Evolutionary conservation across 225 moss, liverwort and hornwort species (phyloP), one percentile per base, ranked within the genome.

Genomic region (Takakia lepidozioides): DNA sequence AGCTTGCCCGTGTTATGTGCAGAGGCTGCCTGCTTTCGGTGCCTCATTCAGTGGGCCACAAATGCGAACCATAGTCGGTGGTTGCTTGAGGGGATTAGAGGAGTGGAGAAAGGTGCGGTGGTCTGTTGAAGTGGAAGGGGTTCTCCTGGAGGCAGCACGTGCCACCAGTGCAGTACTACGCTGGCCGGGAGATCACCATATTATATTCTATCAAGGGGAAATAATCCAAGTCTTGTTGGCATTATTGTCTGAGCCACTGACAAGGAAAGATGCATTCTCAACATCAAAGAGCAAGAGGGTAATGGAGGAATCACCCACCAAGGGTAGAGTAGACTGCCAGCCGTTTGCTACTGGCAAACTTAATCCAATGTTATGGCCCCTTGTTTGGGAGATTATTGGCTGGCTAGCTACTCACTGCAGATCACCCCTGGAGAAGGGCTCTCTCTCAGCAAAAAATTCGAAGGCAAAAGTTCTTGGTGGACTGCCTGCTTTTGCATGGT

Each of bases 351-450:
- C 61, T 4, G 68, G 65, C 38, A 85, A 80, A 58, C 60, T 75
- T 39, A 70, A 80, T 52, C 76, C 83, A 28, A 74, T 70, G 8
- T 61, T 86, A 30, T 80, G 83, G 23, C 86, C 80, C 41, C 59
- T 80, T 8, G 58, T 83, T 53, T 86, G 86, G 90, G 86, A 90
- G 48, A 73, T 81, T 51, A 59, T 83, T 50, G 90, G 86, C 34
- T 83, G 71, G 64, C 52, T 85, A 15, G 89, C 82, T 64, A 69
- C 82, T 20, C 85, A 74, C 48, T 69, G 56, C 36, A 66, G 46
- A 38, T 10, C 53, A 40, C 66, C 59, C 32, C 43, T 63, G 9
- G 73, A 65, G 40, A 55, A 37, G 49, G 55, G 60, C 32, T 47
- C 48, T 3, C 66, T 69, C 25, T 42, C 62, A 46, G 38, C 55